Conservation (phyloP, 306 rosid genomes). For the Dryas octopetala region DNA sequence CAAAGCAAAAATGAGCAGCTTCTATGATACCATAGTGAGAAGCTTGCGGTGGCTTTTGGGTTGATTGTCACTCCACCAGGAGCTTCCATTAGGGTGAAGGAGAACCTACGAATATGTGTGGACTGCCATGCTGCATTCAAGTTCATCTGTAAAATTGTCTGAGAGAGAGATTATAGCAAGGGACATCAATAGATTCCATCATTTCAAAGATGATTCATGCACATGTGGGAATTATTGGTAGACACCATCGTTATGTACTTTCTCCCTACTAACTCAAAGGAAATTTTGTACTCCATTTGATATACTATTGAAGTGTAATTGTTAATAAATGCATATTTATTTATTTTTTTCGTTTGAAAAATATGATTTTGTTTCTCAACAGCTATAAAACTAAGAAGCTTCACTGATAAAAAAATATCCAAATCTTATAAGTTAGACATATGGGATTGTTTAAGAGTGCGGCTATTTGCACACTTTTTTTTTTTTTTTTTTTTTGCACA, state of each 20-base stretch:
- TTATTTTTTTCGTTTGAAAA: not conserved
- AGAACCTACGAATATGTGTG: constrained; percentile 75
- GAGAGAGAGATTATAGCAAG: constrained; percentile 75
- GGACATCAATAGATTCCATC: constrained; percentile 86
- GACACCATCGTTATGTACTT: no score
- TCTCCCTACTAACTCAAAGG: not conserved
- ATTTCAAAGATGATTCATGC: constrained; percentile 79
- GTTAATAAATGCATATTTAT: not conserved
- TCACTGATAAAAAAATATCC: not conserved
- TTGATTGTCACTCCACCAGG: constrained; percentile 70
- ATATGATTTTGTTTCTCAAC: not conserved
- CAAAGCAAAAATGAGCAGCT: constrained; percentile 61
- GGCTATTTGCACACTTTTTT: no score
- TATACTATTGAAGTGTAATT: not conserved
- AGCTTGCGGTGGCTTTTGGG: constrained; percentile 87
- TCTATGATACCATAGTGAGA: constrained; percentile 77
- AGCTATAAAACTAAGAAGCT: not conserved
- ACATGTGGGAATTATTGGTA: constrained; percentile 93
- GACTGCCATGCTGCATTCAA: constrained; percentile 85
- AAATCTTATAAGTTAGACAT: no score
- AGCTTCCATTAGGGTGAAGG: constrained; percentile 76
- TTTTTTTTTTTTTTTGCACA: no score
- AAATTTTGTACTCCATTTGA: constrained; percentile 9
- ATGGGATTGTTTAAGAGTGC: no score
- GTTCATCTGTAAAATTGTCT: constrained; percentile 55